phyloP scores from a whole-genome alignment of 805 yeast genomes.

The Ogataea chonburiensis region DNA sequence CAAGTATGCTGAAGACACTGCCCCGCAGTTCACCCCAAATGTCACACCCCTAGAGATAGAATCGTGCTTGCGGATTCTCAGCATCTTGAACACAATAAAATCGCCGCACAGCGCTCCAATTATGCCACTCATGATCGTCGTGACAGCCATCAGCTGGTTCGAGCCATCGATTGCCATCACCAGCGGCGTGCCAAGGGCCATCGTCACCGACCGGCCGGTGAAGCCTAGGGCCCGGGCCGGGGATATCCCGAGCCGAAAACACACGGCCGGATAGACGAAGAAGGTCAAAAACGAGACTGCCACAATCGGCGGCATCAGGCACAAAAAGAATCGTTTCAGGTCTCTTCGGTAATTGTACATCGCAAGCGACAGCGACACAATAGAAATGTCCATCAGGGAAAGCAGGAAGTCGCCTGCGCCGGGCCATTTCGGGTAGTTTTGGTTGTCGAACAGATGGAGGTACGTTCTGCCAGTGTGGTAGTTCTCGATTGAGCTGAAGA shows the following conservation, averaged over 20 bases:
- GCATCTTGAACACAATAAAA: constrained; percentile 40
- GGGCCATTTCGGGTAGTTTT: constrained; percentile 47
- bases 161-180: constrained; percentile 67
- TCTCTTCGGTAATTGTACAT: constrained; percentile 74
- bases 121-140: constrained; percentile 75
- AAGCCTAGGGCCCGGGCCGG: constrained; percentile 65
- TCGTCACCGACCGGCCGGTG: constrained; percentile 75
- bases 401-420: constrained; percentile 80
- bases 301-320: constrained; percentile 58
- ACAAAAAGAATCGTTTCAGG: constrained; percentile 54
- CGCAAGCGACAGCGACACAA: constrained; percentile 72
- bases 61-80: constrained; percentile 59
- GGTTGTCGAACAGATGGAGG: constrained; percentile 50
- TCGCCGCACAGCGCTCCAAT: constrained; percentile 71
- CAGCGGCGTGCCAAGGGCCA: constrained; percentile 77
- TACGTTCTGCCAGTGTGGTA: constrained; percentile 74
- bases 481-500: constrained; percentile 47
- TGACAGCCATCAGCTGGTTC: constrained; percentile 70
- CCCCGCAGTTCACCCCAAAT: constrained; percentile 76
- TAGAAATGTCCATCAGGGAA: constrained; percentile 72
- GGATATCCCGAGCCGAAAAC: constrained; percentile 63
- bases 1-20: constrained; percentile 77
- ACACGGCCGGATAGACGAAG: constrained; percentile 68
- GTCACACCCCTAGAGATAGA: constrained; percentile 76
- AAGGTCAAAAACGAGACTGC: constrained; percentile 55